Percentiles rank a stretch among this genome's conserved stretches.
Conservation (phyloP, 2,329 filamentous ascomycete species). For the Botrytis sinoallii region DNA sequence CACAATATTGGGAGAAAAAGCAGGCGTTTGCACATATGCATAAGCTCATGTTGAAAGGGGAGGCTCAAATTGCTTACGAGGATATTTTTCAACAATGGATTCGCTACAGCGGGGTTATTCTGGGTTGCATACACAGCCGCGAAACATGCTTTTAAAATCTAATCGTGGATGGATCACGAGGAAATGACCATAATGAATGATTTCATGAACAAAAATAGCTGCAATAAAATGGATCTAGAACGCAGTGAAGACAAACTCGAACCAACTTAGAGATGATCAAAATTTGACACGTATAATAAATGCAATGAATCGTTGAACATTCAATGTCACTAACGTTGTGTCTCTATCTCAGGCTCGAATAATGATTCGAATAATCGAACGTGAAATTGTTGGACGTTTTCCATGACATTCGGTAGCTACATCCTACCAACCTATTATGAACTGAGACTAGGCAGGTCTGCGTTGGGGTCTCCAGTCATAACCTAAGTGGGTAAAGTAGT, state of each 20-base stretch:
- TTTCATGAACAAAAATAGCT: not conserved
- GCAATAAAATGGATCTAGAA: not conserved
- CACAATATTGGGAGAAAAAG: conserved; percentile 14
- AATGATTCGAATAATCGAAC: not conserved
- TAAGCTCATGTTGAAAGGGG: not conserved
- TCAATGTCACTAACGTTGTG: not conserved
- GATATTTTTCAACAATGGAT: conserved; percentile 1
- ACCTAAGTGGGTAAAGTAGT: not conserved
- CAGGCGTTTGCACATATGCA: conserved; percentile 16
- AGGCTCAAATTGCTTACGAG: not conserved
- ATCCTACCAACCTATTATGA: not conserved
- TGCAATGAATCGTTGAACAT: not conserved
- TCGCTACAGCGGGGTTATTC: conserved; percentile 8
- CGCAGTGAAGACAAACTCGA: not conserved
- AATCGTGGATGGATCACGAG: conserved; percentile 15
- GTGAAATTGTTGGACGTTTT: not conserved
- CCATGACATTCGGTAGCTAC: not conserved
- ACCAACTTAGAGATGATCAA: not conserved
- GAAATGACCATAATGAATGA: conserved; percentile 15
- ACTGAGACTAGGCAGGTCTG: not conserved
- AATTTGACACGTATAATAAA: conserved; percentile 1
- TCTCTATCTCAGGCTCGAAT: not conserved
- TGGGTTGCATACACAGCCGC: conserved; percentile 18
- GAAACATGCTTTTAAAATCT: not conserved
- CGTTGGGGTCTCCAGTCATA: not conserved